Percentiles rank a stretch among this genome's conserved stretches.
phyloP scores from a whole-genome alignment of 2,329 filamentous ascomycete genomes.

The Tolypocladium ovalisporum region DNA sequence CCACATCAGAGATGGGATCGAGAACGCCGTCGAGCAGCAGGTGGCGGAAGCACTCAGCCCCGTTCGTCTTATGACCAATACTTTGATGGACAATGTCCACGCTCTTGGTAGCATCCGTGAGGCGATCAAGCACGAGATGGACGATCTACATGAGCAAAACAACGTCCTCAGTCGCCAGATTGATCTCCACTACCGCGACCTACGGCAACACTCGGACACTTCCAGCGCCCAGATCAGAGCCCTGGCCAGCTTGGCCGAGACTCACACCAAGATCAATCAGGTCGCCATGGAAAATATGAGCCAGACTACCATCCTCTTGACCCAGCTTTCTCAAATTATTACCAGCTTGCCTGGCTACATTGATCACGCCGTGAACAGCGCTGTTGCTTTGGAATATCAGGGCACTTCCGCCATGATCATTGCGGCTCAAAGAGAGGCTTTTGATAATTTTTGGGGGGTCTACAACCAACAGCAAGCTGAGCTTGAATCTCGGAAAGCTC shows the following conservation, averaged over 20 bases:
- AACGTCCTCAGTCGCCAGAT: slow-evolving; percentile 14
- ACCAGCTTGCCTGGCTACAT: slow-evolving; percentile 5
- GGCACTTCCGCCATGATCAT: neutral
- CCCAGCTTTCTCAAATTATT: neutral
- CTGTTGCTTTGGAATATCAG: slow-evolving; percentile 7
- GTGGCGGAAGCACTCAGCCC: slow-evolving; percentile 18
- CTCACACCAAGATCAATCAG: neutral
- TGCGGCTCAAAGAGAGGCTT: neutral
- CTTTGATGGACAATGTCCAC: slow-evolving; percentile 3
- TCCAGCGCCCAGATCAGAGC: slow-evolving; percentile 7
- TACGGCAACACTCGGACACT: slow-evolving; percentile 9
- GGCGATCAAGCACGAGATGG: slow-evolving; percentile 3
- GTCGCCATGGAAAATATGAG: slow-evolving; percentile 10
- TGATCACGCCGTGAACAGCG: slow-evolving; percentile 12
- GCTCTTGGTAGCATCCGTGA: neutral
- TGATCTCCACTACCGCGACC: slow-evolving; percentile 11
- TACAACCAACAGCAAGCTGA: slow-evolving; percentile 10
- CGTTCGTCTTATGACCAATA: slow-evolving; percentile 14
- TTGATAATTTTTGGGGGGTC: neutral
- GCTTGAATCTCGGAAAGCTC: neutral
- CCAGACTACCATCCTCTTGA: neutral
- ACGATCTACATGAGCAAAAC: slow-evolving; percentile 13
- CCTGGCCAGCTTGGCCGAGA: slow-evolving; percentile 1
- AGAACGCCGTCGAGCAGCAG: slow-evolving; percentile 18
- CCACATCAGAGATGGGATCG: slow-evolving; percentile 12